phyloP scores from a whole-genome alignment of 2,329 filamentous ascomycete species.

The Chrysosporium queenslandicum region DNA sequence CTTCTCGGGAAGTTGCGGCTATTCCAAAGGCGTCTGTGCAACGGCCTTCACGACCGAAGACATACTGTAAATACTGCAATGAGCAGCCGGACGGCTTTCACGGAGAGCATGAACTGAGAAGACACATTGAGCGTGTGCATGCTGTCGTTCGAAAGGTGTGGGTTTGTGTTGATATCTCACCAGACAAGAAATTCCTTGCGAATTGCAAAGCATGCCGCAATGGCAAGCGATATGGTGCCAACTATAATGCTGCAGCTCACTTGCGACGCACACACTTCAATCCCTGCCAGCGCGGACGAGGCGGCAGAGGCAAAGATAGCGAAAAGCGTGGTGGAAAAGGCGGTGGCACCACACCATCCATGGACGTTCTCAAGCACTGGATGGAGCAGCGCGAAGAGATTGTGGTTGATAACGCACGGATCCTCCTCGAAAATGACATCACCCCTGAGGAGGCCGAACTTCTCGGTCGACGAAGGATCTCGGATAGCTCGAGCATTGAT shows the following conservation, averaged over 20 bases:
- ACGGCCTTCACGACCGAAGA: slow-evolving; percentile 60
- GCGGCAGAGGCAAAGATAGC: slow-evolving; percentile 48
- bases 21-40: slow-evolving; percentile 48
- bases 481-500: slow-evolving; percentile 17
- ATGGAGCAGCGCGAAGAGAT: slow-evolving; percentile 48
- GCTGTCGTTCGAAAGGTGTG: slow-evolving; percentile 48
- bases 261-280: slow-evolving; percentile 82
- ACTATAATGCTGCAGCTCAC: slow-evolving; percentile 92
- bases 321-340: slow-evolving; percentile 53
- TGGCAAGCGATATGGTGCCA: slow-evolving; percentile 72
- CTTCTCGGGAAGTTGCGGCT: slow-evolving; percentile 45
- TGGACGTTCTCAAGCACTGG: slow-evolving; percentile 53
- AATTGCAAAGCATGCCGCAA: slow-evolving; percentile 76
- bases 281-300: slow-evolving; percentile 47
- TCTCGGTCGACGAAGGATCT: slow-evolving; percentile 9
- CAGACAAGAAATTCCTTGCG: slow-evolving; percentile 55
- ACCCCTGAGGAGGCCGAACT: slow-evolving; percentile 19
- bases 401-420: slow-evolving; percentile 29
- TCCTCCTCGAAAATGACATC: slow-evolving; percentile 20
- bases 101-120: slow-evolving; percentile 70
- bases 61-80: slow-evolving; percentile 59
- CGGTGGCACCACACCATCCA: slow-evolving; percentile 51
- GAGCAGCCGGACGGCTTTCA: slow-evolving; percentile 70
- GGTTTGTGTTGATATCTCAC: slow-evolving; percentile 52
- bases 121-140: slow-evolving; percentile 61